phyloP scores from a whole-genome alignment of 192 early-diverging fungal species.

The Phycomyces nitens region DNA sequence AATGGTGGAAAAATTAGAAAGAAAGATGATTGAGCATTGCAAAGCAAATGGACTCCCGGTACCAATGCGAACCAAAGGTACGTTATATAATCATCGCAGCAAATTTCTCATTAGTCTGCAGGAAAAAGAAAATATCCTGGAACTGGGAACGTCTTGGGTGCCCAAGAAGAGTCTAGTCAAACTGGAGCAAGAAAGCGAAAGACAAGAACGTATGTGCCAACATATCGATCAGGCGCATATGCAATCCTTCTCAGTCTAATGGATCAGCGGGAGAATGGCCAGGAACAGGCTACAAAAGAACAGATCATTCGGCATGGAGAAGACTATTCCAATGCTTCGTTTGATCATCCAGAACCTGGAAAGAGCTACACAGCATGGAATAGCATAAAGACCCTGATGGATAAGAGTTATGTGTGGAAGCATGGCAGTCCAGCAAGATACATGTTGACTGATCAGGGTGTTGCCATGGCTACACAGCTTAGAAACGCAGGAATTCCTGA shows the following conservation, averaged over 20 bases:
- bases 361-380: slow-evolving; percentile 72
- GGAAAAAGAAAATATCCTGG: slow-evolving; percentile 1
- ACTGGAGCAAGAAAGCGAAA: neutral
- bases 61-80: slow-evolving; percentile 22
- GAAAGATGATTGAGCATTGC: slow-evolving; percentile 51
- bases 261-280: slow-evolving; percentile 22
- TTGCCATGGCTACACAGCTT: slow-evolving; percentile 48
- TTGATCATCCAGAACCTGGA: slow-evolving; percentile 50
- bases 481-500: neutral
- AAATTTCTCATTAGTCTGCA: too few species aligned
- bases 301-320: slow-evolving; percentile 68
- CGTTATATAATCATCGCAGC: neutral
- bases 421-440: slow-evolving; percentile 60
- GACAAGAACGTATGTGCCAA: slow-evolving; percentile 63
- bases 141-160: neutral
- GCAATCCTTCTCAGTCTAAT: slow-evolving; percentile 72
- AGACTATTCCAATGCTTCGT: slow-evolving; percentile 62
- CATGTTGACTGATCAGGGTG: slow-evolving; percentile 70
- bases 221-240: slow-evolving; percentile 75
- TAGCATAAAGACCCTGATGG: slow-evolving; percentile 67
- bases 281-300: slow-evolving; percentile 52
- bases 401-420: slow-evolving; percentile 64
- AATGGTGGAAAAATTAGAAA: slow-evolving; percentile 49
- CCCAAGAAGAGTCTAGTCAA: neutral
- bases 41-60: slow-evolving; percentile 46